Evolutionary conservation across 1,284 basidiomycete genomes (phyloP), one percentile per base, ranked within the genome.

Genomic region (Naganishia sp.): DNA sequence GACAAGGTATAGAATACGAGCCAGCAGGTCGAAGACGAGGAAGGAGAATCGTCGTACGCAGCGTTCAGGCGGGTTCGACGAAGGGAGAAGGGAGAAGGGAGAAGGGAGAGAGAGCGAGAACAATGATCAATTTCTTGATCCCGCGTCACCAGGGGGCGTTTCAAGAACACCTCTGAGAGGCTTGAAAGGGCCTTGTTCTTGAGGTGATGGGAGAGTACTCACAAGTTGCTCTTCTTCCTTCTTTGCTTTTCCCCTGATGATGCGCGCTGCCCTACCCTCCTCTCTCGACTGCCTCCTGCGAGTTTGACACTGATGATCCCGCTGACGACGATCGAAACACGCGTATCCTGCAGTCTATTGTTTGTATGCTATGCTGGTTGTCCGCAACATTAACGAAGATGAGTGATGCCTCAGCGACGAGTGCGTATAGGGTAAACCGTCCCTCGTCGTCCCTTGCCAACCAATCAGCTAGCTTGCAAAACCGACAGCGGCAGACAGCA

Each of bases 381-480:
- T 39, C 35, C 13, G 10, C 35, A 9, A 9, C 7, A 39, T 9
- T 39, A 9, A 39, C 35, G 13, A 39, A 28, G 28, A 28, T 28
- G 28, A 28, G 28, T 5, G 28, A 28, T 28, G 35, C 45, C 2
- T 47, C 45, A 9, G 23, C 18, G 45, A n/a, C n/a, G 23, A 47
- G 11, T 28, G 9, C 6, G 31, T 35, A 52, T 25, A 25, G 10
- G 21, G 49, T 17, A n/a, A 50, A 28, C 23, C 9, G n/a, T 23
- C 15, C 18, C 4, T 28, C 35, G 13, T 5, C 31, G 32, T 21
- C 28, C 23, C 31, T 28, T 35, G 52, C 52, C 41, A 41, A 41
- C 57, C 57, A 60, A 60, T 60, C 57, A 60, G 11, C 57, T 31
- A 60, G 25, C 47, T 23, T 32, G 57, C 46, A 60, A 60, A 60